Conservation (phyloP, 148 eudicot species). For the Fagopyrum homotropicum region DNA sequence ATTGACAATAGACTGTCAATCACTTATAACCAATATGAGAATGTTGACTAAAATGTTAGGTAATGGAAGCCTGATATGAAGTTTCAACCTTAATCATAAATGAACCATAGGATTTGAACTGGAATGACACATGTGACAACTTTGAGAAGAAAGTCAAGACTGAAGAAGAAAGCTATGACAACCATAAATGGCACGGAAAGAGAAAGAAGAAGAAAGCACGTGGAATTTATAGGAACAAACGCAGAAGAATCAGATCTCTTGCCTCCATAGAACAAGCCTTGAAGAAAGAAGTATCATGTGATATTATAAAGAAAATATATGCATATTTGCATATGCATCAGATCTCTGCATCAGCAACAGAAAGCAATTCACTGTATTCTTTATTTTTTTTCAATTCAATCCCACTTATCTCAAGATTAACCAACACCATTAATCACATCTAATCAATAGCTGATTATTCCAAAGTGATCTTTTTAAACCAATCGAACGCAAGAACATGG, state of each 20-base stretch:
- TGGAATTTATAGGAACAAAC: background rate
- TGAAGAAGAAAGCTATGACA: background rate
- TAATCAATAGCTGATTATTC: background rate
- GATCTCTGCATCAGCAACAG: slow-evolving; percentile 3
- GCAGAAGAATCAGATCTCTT: slow-evolving; percentile 5
- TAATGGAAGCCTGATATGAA: background rate
- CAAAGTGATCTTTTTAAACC: background rate
- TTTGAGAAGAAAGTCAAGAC: slow-evolving; percentile 20
- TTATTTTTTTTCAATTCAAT: background rate
- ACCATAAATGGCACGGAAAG: background rate
- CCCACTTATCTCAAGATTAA: background rate
- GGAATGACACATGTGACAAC: slow-evolving; percentile 26
- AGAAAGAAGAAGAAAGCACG: background rate
- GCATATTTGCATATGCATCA: background rate
- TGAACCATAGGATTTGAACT: background rate
- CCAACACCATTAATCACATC: background rate
- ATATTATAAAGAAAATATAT: background rate
- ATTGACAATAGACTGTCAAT: no score
- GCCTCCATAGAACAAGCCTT: background rate
- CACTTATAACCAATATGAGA: background rate
- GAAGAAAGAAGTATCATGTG: background rate
- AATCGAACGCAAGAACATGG: background rate
- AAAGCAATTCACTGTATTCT: background rate
- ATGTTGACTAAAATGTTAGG: background rate
- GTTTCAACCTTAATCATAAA: background rate